Conservation (phyloP, 495 filamentous ascomycete species). For the Parathielavia hyrcaniae region DNA sequence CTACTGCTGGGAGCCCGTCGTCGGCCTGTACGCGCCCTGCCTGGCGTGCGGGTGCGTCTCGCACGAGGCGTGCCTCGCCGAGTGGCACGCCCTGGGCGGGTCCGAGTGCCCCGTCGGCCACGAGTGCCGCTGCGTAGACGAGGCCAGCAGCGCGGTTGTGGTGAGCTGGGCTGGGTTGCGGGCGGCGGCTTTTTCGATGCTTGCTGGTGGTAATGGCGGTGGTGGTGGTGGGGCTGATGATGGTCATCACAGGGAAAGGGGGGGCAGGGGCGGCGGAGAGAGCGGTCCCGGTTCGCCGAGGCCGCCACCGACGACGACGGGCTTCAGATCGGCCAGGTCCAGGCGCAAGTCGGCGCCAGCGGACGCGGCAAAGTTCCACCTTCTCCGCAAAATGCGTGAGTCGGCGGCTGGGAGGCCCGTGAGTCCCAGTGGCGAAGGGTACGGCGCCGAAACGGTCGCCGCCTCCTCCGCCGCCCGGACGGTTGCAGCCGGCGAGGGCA, state of each 20-base stretch:
- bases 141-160: conserved; percentile 36
- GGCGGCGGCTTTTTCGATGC: conserved; percentile 13
- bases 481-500: neutral
- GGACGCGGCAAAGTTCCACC: conserved; percentile 18
- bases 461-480: neutral
- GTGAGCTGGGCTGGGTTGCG: conserved; percentile 36
- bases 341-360: conserved; percentile 25
- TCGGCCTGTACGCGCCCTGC: conserved; percentile 52
- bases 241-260: neutral
- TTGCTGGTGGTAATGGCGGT: neutral
- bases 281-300: neutral
- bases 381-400: conserved; percentile 18
- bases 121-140: conserved; percentile 43
- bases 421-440: conserved; percentile 13
- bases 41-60: conserved; percentile 55
- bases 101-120: conserved; percentile 45
- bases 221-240: neutral
- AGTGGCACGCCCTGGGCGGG: conserved; percentile 46
- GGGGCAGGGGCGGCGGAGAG: neutral
- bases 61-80: conserved; percentile 50
- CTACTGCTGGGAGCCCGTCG: conserved; percentile 53
- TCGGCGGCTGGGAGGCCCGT: neutral
- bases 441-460: neutral
- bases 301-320: neutral
- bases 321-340: conserved; percentile 2